phyloP scores from a whole-genome alignment of 257 asterid species.

The Dorcoceras hygrometricum region DNA sequence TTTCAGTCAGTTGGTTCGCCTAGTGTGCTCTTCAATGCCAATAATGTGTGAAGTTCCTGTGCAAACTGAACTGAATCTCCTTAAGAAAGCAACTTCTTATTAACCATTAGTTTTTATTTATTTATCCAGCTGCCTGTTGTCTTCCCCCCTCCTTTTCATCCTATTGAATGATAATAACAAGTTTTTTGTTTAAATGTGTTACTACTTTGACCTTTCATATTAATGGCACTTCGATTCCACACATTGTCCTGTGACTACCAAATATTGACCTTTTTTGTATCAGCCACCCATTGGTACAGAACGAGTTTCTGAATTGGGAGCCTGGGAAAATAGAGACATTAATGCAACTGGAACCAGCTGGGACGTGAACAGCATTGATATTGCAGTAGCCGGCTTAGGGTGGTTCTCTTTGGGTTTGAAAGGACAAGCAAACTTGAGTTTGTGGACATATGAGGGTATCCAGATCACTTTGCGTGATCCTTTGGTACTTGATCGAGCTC shows the following conservation, averaged over 20 bases:
- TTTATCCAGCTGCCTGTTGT: background rate
- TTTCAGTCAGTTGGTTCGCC: background rate
- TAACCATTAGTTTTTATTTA: too few species aligned
- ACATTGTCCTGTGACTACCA: background rate
- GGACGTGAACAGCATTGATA: slow-evolving; percentile 77
- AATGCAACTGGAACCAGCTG: slow-evolving; percentile 77
- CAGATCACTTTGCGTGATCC: slow-evolving; percentile 68
- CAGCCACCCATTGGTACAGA: slow-evolving; percentile 74
- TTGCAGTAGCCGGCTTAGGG: slow-evolving; percentile 82
- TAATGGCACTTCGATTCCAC: too few species aligned
- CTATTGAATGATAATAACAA: background rate
- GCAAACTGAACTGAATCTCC: background rate
- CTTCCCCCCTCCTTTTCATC: background rate
- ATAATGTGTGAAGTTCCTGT: background rate
- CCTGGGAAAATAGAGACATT: slow-evolving; percentile 59
- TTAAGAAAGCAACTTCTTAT: background rate
- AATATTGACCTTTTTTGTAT: slow-evolving; percentile 14
- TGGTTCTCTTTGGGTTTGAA: slow-evolving; percentile 87
- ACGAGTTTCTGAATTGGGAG: slow-evolving; percentile 63
- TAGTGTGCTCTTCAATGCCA: background rate
- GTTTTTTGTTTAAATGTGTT: background rate
- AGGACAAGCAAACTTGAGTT: slow-evolving; percentile 70
- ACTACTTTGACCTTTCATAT: background rate
- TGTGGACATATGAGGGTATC: slow-evolving; percentile 76
- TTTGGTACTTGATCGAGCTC: slow-evolving; percentile 80